phyloP scores from a whole-genome alignment of 2,329 filamentous ascomycete genomes.

The Colletotrichum eleusines region DNA sequence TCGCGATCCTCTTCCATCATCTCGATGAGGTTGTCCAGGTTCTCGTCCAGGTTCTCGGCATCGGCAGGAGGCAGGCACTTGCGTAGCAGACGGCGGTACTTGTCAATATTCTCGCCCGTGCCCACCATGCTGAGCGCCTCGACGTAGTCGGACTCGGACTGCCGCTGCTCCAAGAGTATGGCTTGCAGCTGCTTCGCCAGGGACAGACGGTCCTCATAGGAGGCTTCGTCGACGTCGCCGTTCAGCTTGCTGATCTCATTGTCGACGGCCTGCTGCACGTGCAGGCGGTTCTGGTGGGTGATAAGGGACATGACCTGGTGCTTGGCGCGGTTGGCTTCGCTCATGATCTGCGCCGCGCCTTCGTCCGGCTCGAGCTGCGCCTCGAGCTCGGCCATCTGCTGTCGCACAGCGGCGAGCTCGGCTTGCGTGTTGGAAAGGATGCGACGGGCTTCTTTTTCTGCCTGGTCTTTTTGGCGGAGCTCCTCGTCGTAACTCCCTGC shows the following conservation, averaged over 20 bases:
- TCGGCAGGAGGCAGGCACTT: constrained; percentile 76
- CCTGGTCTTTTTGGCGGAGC: constrained; percentile 78
- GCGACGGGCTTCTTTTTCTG: constrained; percentile 75
- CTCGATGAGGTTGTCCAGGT: constrained; percentile 70
- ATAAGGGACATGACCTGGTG: constrained; percentile 63
- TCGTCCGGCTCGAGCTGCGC: constrained; percentile 67
- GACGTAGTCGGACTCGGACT: constrained; percentile 76
- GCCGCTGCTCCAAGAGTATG: constrained; percentile 69
- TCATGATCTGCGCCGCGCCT: constrained; percentile 60
- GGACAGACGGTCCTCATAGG: constrained; percentile 66
- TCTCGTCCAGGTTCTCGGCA: constrained; percentile 75
- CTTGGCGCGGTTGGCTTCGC: constrained; percentile 64
- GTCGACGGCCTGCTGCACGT: constrained; percentile 65
- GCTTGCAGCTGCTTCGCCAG: constrained; percentile 70
- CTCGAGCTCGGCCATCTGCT: constrained; percentile 71
- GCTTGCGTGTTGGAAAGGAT: constrained; percentile 75
- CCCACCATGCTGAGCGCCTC: constrained; percentile 76
- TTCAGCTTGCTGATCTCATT: constrained; percentile 63
- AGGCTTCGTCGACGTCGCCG: constrained; percentile 57
- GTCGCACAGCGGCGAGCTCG: constrained; percentile 72
- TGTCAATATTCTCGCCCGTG: constrained; percentile 78
- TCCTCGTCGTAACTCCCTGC: constrained; percentile 80
- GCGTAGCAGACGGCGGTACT: constrained; percentile 77
- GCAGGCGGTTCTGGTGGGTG: constrained; percentile 64
- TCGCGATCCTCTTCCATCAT: constrained; percentile 73